Percentiles rank a stretch among this genome's conserved stretches.
Conservation (phyloP, 1,139 yeast species). For the Debaryomycetaceae sp. region DNA sequence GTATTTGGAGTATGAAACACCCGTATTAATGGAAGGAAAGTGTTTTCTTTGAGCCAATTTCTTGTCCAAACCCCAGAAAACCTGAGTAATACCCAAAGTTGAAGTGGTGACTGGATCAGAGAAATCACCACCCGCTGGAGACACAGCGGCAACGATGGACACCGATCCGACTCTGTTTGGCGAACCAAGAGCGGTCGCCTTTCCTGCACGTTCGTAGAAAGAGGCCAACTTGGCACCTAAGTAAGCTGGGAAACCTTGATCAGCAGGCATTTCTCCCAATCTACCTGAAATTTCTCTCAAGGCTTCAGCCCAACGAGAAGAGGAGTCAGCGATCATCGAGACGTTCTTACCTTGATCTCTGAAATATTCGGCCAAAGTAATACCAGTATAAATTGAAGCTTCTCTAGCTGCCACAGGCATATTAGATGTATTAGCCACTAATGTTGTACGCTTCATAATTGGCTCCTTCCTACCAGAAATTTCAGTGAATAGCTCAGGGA, state of each 20-base stretch:
- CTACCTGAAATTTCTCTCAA: constrained; percentile 99
- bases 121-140: constrained; percentile 99
- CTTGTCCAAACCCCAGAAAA: constrained; percentile 99
- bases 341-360: constrained; percentile 99
- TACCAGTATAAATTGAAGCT: constrained; percentile 98
- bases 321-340: constrained; percentile 99
- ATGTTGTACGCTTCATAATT: constrained; percentile 97
- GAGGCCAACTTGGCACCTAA: constrained; percentile 98
- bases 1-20: constrained; percentile 94
- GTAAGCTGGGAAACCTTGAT: constrained; percentile 99
- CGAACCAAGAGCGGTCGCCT: constrained; percentile 90
- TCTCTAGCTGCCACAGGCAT: constrained; percentile 99
- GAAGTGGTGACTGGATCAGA: constrained; percentile 99
- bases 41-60: constrained; percentile 99
- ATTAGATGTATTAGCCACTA: constrained; percentile 97
- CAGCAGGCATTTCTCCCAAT: constrained; percentile 99
- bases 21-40: constrained; percentile 97
- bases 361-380: constrained; percentile 96
- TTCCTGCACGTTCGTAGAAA: constrained; percentile 99
- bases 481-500: constrained; percentile 95
- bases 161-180: constrained; percentile 97
- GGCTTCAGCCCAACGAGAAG: constrained; percentile 99
- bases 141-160: constrained; percentile 98
- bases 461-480: constrained; percentile 93
- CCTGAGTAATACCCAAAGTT: constrained; percentile 98